A percentile compares a stretch with the other conserved stretches of the same genome.
Conservation (phyloP, 2,329 filamentous ascomycete genomes). For the Lizonia empirigonia region DNA sequence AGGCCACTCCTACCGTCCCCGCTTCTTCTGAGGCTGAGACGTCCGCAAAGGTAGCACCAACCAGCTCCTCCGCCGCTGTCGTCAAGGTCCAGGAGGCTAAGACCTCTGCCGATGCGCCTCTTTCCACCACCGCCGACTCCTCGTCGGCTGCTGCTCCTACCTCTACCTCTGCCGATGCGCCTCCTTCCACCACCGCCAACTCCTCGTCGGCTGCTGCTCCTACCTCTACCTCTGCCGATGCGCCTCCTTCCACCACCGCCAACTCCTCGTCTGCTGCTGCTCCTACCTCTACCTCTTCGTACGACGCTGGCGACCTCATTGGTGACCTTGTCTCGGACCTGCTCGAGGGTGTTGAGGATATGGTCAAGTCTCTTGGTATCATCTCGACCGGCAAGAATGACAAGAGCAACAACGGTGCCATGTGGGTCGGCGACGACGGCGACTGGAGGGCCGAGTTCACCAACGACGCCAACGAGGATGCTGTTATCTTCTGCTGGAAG, state of each 20-base stretch:
- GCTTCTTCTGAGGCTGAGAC: slow-evolving; percentile 7
- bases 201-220: slow-evolving; percentile 8
- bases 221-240: slow-evolving; percentile 14
- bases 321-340: slow-evolving; percentile 25
- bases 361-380: slow-evolving; percentile 30
- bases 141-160: slow-evolving; percentile 5
- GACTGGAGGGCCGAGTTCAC: slow-evolving; percentile 44
- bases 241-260: slow-evolving; percentile 6
- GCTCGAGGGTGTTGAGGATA: slow-evolving; percentile 25
- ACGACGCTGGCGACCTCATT: slow-evolving; percentile 9
- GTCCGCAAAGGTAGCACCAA: slow-evolving; percentile 17
- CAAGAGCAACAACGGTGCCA: slow-evolving; percentile 35
- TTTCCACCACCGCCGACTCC: slow-evolving; percentile 1
- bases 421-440: slow-evolving; percentile 47
- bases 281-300: slow-evolving; percentile 12
- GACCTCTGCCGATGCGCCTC: slow-evolving; percentile 14
- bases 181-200: too few relatives aligned
- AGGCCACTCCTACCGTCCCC: background rate
- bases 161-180: slow-evolving; percentile 10
- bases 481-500: slow-evolving; percentile 48
- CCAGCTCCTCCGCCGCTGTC: slow-evolving; percentile 12
- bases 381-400: slow-evolving; percentile 36
- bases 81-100: slow-evolving; percentile 15
- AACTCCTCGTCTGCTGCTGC: slow-evolving; percentile 6
- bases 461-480: slow-evolving; percentile 41